These are phyloP conservation scores for Clavariopsis aquatica DNA, from an alignment of 495 filamentous ascomycete genomes.

Conservation along the genomic window DNA sequence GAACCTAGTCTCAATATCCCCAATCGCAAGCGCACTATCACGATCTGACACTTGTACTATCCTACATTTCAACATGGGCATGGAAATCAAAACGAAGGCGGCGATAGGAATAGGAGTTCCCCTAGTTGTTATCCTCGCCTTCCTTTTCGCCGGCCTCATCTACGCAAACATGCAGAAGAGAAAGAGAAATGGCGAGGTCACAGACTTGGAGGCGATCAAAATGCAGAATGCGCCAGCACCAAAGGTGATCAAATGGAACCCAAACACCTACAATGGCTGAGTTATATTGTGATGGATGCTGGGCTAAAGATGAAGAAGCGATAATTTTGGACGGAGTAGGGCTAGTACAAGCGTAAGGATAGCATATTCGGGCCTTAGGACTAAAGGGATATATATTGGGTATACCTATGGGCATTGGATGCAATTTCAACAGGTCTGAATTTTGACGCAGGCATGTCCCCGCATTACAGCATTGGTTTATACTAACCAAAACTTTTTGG, in stretches of 20 bases:
- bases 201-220: not conserved
- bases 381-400: not conserved
- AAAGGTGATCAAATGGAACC: constrained; percentile 19
- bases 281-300: not conserved
- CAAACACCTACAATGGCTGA: not conserved
- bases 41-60: not conserved
- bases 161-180: constrained; percentile 12
- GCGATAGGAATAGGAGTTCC: constrained; percentile 28
- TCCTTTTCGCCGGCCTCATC: constrained; percentile 12
- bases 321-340: too few species aligned
- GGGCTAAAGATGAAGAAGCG: not conserved
- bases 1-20: too few species aligned
- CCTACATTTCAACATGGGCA: not conserved
- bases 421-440: too few species aligned
- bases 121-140: constrained; percentile 17
- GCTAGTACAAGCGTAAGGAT: not conserved
- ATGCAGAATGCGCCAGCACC: not conserved
- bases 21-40: not conserved
- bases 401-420: too few species aligned
- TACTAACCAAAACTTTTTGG: too few species aligned
- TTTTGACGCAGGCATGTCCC: too few species aligned
- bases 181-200: constrained; percentile 10
- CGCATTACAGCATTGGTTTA: too few species aligned
- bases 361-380: not conserved
- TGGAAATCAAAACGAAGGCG: constrained; percentile 19